These are phyloP conservation scores for Pichia sp. DNA, from an alignment of 1,139 yeast species.

Conservation along the genomic window DNA sequence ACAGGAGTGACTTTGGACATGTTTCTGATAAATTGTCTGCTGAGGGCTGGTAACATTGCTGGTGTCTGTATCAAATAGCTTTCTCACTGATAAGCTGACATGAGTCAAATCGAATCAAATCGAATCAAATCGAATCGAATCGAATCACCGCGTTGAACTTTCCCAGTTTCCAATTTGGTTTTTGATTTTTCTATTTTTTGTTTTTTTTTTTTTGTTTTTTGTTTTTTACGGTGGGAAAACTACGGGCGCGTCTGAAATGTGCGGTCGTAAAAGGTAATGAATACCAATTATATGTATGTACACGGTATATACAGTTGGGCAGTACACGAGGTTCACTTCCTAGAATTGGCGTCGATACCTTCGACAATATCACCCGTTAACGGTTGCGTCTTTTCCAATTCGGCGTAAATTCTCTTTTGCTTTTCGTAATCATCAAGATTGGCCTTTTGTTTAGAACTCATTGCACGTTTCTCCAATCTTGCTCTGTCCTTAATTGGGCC, in stretches of 20 bases:
- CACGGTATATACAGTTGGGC: too few relatives aligned
- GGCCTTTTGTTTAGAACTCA: constrained; percentile 38
- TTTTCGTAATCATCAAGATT: constrained; percentile 70
- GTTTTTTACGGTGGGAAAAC: too few relatives aligned
- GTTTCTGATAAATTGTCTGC: constrained; percentile 6
- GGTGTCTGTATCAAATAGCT: too few relatives aligned
- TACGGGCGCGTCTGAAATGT: not conserved
- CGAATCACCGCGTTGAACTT: too few relatives aligned
- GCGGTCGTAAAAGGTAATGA: not conserved
- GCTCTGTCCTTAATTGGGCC: constrained; percentile 32
- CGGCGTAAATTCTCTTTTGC: constrained; percentile 60
- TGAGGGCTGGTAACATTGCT: not conserved
- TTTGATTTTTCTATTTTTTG: too few relatives aligned
- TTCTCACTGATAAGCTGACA: too few relatives aligned
- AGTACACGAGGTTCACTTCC: too few relatives aligned
- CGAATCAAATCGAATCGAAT: too few relatives aligned
- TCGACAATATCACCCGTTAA: constrained; percentile 40
- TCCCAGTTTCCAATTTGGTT: too few relatives aligned
- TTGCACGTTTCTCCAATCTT: constrained; percentile 26
- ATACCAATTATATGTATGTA: too few relatives aligned
- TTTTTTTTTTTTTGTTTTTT: too few relatives aligned
- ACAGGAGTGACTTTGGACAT: constrained; percentile 40
- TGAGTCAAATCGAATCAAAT: too few relatives aligned
- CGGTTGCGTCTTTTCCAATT: constrained; percentile 63
- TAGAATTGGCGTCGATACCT: constrained; percentile 20